phyloP scores from a whole-genome alignment of 495 filamentous ascomycete genomes.

The Penicillium salamii region DNA sequence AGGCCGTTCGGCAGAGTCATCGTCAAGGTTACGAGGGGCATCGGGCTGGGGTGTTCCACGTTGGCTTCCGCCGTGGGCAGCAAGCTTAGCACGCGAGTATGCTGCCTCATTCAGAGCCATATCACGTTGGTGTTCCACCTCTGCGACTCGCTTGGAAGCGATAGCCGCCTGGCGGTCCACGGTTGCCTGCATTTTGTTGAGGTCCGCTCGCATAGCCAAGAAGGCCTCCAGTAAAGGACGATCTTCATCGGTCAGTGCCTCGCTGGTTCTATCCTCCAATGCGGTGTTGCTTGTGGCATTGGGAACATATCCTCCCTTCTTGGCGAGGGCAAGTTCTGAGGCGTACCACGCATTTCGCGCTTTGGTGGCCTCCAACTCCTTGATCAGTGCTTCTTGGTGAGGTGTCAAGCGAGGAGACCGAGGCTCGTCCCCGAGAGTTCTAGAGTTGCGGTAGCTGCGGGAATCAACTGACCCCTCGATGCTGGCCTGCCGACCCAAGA shows the following conservation, averaged over 20 bases:
- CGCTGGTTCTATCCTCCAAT: constrained; percentile 70
- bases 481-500: constrained; percentile 41
- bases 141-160: constrained; percentile 85
- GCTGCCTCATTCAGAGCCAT: constrained; percentile 87
- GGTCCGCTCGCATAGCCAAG: constrained; percentile 80
- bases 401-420: constrained; percentile 44
- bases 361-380: constrained; percentile 79
- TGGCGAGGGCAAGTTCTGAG: constrained; percentile 86
- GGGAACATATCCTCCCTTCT: constrained; percentile 80
- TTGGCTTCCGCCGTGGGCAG: constrained; percentile 73
- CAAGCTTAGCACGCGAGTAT: constrained; percentile 90
- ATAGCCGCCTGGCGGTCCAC: constrained; percentile 81
- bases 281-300: constrained; percentile 68
- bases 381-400: constrained; percentile 57
- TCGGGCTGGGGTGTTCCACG: constrained; percentile 70
- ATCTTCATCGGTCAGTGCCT: constrained; percentile 85
- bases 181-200: constrained; percentile 72
- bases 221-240: constrained; percentile 90
- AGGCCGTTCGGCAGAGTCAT: constrained; percentile 59
- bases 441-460: constrained; percentile 39
- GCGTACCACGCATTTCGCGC: constrained; percentile 95
- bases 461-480: constrained; percentile 45
- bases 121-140: constrained; percentile 90
- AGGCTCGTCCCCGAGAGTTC: constrained; percentile 40
- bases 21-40: constrained; percentile 52